Evolutionary conservation across 805 yeast genomes (phyloP), one percentile per base, ranked within the genome.

Genomic region (Myxozyma neotropica): DNA sequence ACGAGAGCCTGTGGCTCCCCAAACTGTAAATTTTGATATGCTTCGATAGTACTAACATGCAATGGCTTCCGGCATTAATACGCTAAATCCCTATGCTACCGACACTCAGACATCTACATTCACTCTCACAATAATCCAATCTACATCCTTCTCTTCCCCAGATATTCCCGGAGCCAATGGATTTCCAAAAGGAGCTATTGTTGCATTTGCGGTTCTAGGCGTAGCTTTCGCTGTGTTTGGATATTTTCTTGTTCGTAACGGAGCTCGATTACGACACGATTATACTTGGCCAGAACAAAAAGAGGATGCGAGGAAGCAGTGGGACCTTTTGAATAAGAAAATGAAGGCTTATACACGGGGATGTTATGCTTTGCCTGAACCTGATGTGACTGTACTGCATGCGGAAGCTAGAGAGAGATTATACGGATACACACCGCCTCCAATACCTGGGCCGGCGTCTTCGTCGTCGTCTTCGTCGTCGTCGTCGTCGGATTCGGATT

Each of bases 131-230:
- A 42, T 48, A 4, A 49, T 49, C 10, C 31, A 43, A 27, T 29
- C 53, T 13, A 50, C 47, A n/a, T 49, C 59, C 13, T 56, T 24
- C 26, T 39, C 38, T 6, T 15, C 42, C 21, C 55, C 55, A 1
- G 21, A 38, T 35, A 38, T 19, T 5, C 23, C 54, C 1, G 55
- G 59, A 4, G 5, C 49, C 6, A 19, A 17, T 40, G 44, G 47
- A 17, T 46, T 60, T 12, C 47, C 58, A n/a, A 42, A 53, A 19
- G 54, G 62, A 3, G 15, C 44, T n/a, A 60, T 61, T 6, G 51
- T 61, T 33, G 43, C 58, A 13, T 61, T 61, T 31, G 63, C 64
- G 13, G 38, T 59, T 13, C 33, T 61, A 6, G 47, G 36, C 5
- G 33, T 55, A 31, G 35, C 42, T 10, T 46, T 61, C 19, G 38